These are phyloP conservation scores for Allium sativum DNA, from an alignment of 106 monocot species.

Conservation along the genomic window DNA sequence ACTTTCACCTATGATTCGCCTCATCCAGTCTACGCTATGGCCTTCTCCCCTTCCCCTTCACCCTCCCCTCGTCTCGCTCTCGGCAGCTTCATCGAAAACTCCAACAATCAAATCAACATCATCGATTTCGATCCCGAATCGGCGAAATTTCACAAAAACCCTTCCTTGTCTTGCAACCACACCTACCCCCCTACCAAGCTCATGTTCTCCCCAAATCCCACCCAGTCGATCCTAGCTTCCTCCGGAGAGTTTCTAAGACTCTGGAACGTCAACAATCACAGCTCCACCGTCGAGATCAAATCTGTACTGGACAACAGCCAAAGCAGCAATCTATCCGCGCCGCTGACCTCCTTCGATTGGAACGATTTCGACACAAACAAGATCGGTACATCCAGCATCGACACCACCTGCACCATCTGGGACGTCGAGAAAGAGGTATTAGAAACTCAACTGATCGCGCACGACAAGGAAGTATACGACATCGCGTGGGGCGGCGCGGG, in stretches of 20 bases:
- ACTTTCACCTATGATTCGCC: slow-evolving; percentile 71
- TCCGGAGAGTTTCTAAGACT: slow-evolving; percentile 64
- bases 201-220: slow-evolving; percentile 50
- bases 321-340: slow-evolving; percentile 54
- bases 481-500: slow-evolving; percentile 84
- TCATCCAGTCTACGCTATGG: slow-evolving; percentile 87
- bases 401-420: slow-evolving; percentile 95
- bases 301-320: slow-evolving; percentile 39
- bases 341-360: slow-evolving; percentile 79
- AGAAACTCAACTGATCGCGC: slow-evolving; percentile 93
- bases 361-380: slow-evolving; percentile 45
- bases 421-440: slow-evolving; percentile 56
- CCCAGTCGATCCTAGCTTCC: slow-evolving; percentile 65
- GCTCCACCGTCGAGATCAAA: slow-evolving; percentile 27
- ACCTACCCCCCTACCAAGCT: slow-evolving; percentile 96
- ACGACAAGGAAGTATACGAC: slow-evolving; percentile 97
- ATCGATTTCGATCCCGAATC: slow-evolving; percentile 58
- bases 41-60: slow-evolving; percentile 48
- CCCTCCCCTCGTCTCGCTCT: slow-evolving; percentile 57
- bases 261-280: slow-evolving; percentile 18
- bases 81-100: slow-evolving; percentile 76
- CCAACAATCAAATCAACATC: slow-evolving; percentile 64
- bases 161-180: slow-evolving; percentile 78
- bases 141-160: slow-evolving; percentile 31
- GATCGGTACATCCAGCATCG: slow-evolving; percentile 68